phyloP scores from a whole-genome alignment of 1,284 basidiomycete genomes.

The Marasmius tenuissimus region DNA sequence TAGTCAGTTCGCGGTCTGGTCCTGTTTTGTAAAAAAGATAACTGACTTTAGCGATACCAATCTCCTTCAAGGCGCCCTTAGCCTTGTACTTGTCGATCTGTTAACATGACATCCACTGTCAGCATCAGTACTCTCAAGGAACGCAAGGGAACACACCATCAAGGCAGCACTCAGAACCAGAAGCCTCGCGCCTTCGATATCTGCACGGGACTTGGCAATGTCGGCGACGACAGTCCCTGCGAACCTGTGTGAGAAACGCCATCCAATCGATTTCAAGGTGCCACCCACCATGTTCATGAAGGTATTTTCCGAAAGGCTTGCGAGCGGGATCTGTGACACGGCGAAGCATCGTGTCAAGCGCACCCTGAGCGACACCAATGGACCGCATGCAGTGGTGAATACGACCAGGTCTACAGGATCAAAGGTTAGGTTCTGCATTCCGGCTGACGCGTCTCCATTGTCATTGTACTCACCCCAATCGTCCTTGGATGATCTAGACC shows the following conservation, averaged over 20 bases:
- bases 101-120: not conserved
- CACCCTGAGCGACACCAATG: slow-evolving; percentile 84
- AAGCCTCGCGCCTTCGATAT: slow-evolving; percentile 86
- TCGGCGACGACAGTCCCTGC: slow-evolving; percentile 86
- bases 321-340: slow-evolving; percentile 90
- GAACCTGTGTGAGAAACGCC: not conserved
- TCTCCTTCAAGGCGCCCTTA: slow-evolving; percentile 96
- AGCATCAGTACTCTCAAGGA: not conserved
- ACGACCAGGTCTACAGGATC: slow-evolving; percentile 73
- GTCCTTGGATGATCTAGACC: slow-evolving; percentile 89
- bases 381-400: slow-evolving; percentile 99
- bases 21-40: not conserved
- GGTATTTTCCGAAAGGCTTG: slow-evolving; percentile 92
- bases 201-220: slow-evolving; percentile 89
- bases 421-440: slow-evolving; percentile 4
- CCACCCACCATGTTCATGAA: slow-evolving; percentile 83
- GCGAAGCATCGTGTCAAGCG: slow-evolving; percentile 86
- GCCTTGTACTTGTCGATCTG: slow-evolving; percentile 89
- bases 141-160: slow-evolving; percentile 49
- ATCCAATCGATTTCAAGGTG: not conserved
- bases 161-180: slow-evolving; percentile 93
- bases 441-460: not conserved
- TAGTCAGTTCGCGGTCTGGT: slow-evolving; percentile 5
- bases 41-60: slow-evolving; percentile 91
- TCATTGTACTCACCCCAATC: slow-evolving; percentile 71